Conservation (phyloP, 192 early-diverging fungal species). For the Coemansia sp. region DNA sequence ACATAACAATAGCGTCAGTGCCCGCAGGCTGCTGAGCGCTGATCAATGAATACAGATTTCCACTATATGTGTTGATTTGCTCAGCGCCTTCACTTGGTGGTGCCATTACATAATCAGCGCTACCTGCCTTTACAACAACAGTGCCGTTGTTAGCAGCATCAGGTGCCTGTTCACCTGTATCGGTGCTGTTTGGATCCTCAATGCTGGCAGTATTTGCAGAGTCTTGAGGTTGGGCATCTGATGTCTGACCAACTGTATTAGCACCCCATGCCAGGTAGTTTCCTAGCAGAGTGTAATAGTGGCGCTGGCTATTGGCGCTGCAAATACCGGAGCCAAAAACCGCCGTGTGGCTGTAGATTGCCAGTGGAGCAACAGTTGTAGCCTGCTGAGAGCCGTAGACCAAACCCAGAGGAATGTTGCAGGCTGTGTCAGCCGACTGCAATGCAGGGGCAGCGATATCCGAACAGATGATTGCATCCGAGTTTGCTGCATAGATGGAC, state of each 20-base stretch:
- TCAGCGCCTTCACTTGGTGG: slow-evolving; percentile 9
- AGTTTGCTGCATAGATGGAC: slow-evolving; percentile 36
- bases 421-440: slow-evolving; percentile 7
- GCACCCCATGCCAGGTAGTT: slow-evolving; percentile 46
- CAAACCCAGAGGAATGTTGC: slow-evolving; percentile 32
- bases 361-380: slow-evolving; percentile 18
- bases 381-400: slow-evolving; percentile 24
- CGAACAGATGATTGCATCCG: slow-evolving; percentile 30
- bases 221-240: not conserved
- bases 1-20: not conserved
- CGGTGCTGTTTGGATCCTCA: not conserved
- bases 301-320: slow-evolving; percentile 19
- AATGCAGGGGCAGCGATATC: slow-evolving; percentile 6
- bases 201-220: not conserved
- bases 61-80: slow-evolving; percentile 24
- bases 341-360: slow-evolving; percentile 43
- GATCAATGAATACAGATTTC: slow-evolving; percentile 27
- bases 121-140: not conserved
- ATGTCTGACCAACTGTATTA: not conserved
- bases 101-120: slow-evolving; percentile 15
- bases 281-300: slow-evolving; percentile 31
- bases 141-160: too few relatives aligned
- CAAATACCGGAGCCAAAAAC: slow-evolving; percentile 40
- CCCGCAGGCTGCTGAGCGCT: not conserved
- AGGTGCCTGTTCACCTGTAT: not conserved